Base-by-base conservation (phyloP, 176 grass and related monocot genomes). In the Chrysopogon serrulatus region DNA sequence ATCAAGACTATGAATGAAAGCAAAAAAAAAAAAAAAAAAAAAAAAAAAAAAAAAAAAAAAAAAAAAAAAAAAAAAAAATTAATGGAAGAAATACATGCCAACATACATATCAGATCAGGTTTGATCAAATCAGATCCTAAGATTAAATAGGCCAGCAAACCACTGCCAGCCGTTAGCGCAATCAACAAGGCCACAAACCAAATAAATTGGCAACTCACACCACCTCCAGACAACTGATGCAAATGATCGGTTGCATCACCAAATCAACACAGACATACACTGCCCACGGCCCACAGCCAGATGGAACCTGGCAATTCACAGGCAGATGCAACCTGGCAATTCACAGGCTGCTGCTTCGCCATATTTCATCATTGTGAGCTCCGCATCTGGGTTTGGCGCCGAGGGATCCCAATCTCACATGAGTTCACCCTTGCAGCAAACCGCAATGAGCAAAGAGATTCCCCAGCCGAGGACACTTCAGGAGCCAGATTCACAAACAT, bases 401-500 rank as follows among this genome's bases (percentile, higher is more conserved):
- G 83, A 19, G 96, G 91, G 63, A 95, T 42, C 8, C 96, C 96
- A 7, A 98, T 95, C 68, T 98, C 96, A 0, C 96, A 98, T 1
- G 93, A 87, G 31, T 98, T 98, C 10, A 98, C 96, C 42, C 96
- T 56, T 3, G 96, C 93, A 30, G 96, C 96, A 85, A 98, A 95
- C 16, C 96, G 84, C 36, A 98, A 82, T 0, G 96, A 98, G 80
- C 96, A 98, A 21, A 98, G 54, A 5, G 93, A 93, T 60, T 98
- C 96, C 15, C 87, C 83, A 2, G 80, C 74, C 2, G 93, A 98
- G 6, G 96, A 92, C 18, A 28, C 21, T 62, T 98, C 96, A 1
- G 96, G 96, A 19, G 96, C 78, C 3, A 98, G 73, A 47, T 98
- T 95, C 39, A 98, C 96, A 83, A 95, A 98, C 96, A 98, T 98